Evolutionary conservation across 2,329 filamentous ascomycete genomes (phyloP).

Genomic region (Didymella exigua): DNA sequence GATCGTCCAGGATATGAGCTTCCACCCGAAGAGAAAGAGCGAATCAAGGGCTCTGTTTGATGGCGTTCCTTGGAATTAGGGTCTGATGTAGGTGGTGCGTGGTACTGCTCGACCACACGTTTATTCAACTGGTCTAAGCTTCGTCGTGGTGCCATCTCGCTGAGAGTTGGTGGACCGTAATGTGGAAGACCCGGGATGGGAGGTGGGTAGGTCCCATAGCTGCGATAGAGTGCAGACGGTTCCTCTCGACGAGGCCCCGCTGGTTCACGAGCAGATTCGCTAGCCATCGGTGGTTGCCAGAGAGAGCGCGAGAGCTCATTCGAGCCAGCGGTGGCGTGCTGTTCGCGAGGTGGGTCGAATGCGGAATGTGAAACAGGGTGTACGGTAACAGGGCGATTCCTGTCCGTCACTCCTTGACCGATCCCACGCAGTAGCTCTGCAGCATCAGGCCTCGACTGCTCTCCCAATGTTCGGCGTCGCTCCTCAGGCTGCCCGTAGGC

Average conservation of each 20-base stretch:
- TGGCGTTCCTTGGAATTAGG: slow-evolving; percentile 43
- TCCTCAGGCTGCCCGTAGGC: slow-evolving; percentile 41
- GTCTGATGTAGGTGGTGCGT: slow-evolving; percentile 48
- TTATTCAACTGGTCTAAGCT: slow-evolving; percentile 42
- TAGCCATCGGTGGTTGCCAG: slow-evolving; percentile 40
- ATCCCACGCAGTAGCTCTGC: slow-evolving; percentile 39
- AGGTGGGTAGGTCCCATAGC: slow-evolving; percentile 40
- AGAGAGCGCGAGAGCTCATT: slow-evolving; percentile 33
- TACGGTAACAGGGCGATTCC: slow-evolving; percentile 47
- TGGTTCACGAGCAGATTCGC: slow-evolving; percentile 33
- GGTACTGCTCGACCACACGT: slow-evolving; percentile 47
- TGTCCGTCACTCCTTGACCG: slow-evolving; percentile 27
- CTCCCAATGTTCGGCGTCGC: slow-evolving; percentile 43
- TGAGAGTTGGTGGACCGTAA: slow-evolving; percentile 30
- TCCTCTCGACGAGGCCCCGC: slow-evolving; percentile 41
- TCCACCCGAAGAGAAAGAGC: slow-evolving; percentile 44
- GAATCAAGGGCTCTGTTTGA: slow-evolving; percentile 42
- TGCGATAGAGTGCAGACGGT: slow-evolving; percentile 33
- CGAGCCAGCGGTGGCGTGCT: slow-evolving; percentile 23
- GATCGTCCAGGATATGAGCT: slow-evolving; percentile 31
- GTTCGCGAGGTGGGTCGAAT: slow-evolving; percentile 46
- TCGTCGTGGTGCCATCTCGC: slow-evolving; percentile 42
- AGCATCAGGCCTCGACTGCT: slow-evolving; percentile 42
- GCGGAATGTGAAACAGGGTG: slow-evolving; percentile 48
- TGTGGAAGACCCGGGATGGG: slow-evolving; percentile 30